phyloP scores from a whole-genome alignment of 2,329 filamentous ascomycete species.

The Diaporthe caulivora region DNA sequence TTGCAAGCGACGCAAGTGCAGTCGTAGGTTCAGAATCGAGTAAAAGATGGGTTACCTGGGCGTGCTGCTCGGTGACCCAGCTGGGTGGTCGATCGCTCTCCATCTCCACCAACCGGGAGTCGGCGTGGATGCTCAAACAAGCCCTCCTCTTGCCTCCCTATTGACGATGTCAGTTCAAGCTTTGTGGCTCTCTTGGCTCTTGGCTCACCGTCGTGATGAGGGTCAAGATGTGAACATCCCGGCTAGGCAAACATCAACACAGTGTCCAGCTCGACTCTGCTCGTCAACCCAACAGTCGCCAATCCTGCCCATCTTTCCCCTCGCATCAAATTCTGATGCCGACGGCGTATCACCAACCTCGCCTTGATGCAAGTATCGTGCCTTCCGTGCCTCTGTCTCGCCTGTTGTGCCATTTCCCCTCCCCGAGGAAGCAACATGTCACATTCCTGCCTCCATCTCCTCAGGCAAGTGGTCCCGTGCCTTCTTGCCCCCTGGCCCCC shows the following conservation, averaged over 20 bases:
- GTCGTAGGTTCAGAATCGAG: not conserved
- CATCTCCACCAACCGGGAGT: not conserved
- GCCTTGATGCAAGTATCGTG: conserved; percentile 17
- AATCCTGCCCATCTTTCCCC: not conserved
- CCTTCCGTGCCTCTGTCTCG: not conserved
- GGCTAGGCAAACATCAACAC: not conserved
- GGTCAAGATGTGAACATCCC: not conserved
- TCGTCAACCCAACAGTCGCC: not conserved
- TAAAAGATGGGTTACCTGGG: not conserved
- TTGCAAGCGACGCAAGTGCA: not conserved
- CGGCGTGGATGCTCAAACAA: not conserved
- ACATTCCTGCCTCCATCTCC: not conserved
- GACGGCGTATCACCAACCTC: not conserved
- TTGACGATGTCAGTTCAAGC: conserved; percentile 26
- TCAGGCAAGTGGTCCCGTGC: not conserved
- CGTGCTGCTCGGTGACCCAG: conserved; percentile 4
- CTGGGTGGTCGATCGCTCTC: not conserved
- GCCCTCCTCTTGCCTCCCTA: not conserved
- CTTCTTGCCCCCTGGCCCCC: no score
- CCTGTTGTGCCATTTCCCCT: not conserved
- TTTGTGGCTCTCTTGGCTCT: conserved; percentile 31
- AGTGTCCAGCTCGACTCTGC: not conserved
- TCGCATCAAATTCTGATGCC: not conserved
- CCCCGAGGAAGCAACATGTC: not conserved
- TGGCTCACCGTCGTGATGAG: conserved; percentile 1